Base-by-base conservation (phyloP, 805 yeast species). In the Ogataea pignaliae region DNA sequence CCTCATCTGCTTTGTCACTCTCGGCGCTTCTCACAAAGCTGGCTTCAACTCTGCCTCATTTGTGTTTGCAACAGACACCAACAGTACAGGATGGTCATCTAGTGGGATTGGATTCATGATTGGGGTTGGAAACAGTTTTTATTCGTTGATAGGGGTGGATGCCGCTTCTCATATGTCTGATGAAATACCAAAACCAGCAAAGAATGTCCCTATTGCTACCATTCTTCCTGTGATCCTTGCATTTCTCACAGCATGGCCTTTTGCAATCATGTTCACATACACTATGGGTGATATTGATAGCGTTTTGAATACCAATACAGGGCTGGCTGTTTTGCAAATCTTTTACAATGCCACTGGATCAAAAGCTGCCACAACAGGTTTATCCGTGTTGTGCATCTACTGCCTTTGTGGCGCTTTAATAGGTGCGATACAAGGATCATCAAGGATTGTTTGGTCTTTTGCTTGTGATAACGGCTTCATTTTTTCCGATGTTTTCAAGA, bases 91-190 rank as follows among this genome's bases (percentile, higher is more conserved):
- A 4, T 61, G 64, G 64, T 40, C 39, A 14, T 55, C 62, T 1
- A 48, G 53, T 34, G 63, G 63, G 2, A 45, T 62, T 7, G 57
- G 56, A 10, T 60, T 61, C 38, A 50, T 62, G 40, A 37, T 63
- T 10, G 61, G 63, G 11, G 43, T 63, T 31, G 53, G 58, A 36
- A 65, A 58, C 29, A 51, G 59, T 36, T 56, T 58, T 46, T 64
- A 57, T 32, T 50, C 59, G 29, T 59, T 60, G 8, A 47, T 56
- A 29, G 56, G 65, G 29, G 55, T 57, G 34, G 69, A 64, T 44
- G 64, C 60, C 4, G 60, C 64, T 3, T 50, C 61, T 29, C 68
- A 63, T 47, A 55, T 60, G 61, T 52, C 66, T 6, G 65, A 61
- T 37, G 66, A 63, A 43, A 51, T 63, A 18, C 59, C 57, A 7